Evolutionary conservation across 352 stramenopile genomes (phyloP).

Genomic region (Globisporangium abappressorium): DNA sequence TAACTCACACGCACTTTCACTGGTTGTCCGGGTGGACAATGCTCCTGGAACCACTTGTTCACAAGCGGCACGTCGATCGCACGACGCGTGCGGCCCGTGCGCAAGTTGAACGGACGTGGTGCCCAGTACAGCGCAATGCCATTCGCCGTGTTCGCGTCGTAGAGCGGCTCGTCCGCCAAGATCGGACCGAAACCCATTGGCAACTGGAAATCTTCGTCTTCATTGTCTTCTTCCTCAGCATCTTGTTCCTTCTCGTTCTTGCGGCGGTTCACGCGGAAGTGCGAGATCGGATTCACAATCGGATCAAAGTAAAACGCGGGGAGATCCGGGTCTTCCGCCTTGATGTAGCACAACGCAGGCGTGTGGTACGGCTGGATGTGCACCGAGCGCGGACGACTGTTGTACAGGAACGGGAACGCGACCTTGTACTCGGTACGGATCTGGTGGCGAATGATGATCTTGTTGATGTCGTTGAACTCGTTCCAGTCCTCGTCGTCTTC

Average conservation of each 20-base stretch:
- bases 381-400: conserved; percentile 95
- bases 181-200: conserved; percentile 89
- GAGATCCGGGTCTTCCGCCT: conserved; percentile 93
- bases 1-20: conserved; percentile 99
- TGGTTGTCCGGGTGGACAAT: conserved; percentile 96
- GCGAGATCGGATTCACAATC: conserved; percentile 97
- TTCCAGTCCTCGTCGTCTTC: conserved; percentile 99
- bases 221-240: conserved; percentile 62
- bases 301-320: conserved; percentile 97
- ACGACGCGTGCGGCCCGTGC: conserved; percentile 94
- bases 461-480: conserved; percentile 99
- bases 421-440: conserved; percentile 99
- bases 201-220: conserved; percentile 89
- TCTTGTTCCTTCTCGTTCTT: conserved; percentile 49
- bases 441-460: conserved; percentile 99
- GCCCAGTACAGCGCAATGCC: conserved; percentile 99
- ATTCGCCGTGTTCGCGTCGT: conserved; percentile 93
- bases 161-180: conserved; percentile 91
- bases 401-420: conserved; percentile 99
- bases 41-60: conserved; percentile 99
- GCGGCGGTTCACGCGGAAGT: conserved; percentile 79
- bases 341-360: conserved; percentile 96
- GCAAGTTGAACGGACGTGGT: conserved; percentile 96
- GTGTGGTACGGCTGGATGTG: conserved; percentile 96
- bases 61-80: conserved; percentile 98